Evolutionary conservation across 2,329 filamentous ascomycete species (phyloP).

Genomic region (Epicoccum sorghinum): DNA sequence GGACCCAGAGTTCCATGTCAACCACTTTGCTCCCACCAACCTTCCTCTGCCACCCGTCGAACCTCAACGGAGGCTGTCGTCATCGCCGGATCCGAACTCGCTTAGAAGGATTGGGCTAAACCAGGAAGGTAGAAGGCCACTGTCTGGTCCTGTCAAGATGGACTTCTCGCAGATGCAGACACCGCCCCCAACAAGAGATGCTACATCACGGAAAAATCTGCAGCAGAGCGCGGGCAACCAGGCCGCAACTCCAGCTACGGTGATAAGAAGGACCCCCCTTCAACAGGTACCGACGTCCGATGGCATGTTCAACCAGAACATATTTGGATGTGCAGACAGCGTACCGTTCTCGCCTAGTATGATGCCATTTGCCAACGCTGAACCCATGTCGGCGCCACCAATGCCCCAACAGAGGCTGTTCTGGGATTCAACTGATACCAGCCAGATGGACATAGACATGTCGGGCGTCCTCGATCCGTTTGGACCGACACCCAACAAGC

Average conservation of each 20-base stretch:
- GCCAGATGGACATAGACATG: constrained; percentile 45
- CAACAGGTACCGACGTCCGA: constrained; percentile 33
- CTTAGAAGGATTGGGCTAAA: constrained; percentile 19
- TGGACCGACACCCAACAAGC: constrained; percentile 43
- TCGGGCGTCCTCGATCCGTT: constrained; percentile 41
- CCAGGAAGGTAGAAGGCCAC: constrained; percentile 22
- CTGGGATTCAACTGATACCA: constrained; percentile 44
- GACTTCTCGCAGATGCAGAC: constrained; percentile 62
- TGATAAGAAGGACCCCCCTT: constrained; percentile 49
- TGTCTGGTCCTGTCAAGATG: constrained; percentile 42
- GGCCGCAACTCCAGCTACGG: constrained; percentile 45
- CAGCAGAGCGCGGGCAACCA: constrained; percentile 38
- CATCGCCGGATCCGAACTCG: constrained; percentile 58
- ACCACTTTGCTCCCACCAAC: constrained; percentile 63
- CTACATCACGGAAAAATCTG: constrained; percentile 56
- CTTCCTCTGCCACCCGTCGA: constrained; percentile 65
- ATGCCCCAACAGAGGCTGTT: constrained; percentile 57
- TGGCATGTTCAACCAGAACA: constrained; percentile 44
- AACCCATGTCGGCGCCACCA: constrained; percentile 62
- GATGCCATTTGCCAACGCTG: constrained; percentile 59
- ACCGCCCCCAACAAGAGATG: constrained; percentile 64
- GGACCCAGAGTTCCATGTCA: constrained; percentile 62
- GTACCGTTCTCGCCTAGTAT: constrained; percentile 65
- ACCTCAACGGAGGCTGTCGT: constrained; percentile 62
- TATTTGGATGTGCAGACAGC: constrained; percentile 55